Conservation (phyloP, 2,329 filamentous ascomycete species). For the Rhynchosporium secalis region DNA sequence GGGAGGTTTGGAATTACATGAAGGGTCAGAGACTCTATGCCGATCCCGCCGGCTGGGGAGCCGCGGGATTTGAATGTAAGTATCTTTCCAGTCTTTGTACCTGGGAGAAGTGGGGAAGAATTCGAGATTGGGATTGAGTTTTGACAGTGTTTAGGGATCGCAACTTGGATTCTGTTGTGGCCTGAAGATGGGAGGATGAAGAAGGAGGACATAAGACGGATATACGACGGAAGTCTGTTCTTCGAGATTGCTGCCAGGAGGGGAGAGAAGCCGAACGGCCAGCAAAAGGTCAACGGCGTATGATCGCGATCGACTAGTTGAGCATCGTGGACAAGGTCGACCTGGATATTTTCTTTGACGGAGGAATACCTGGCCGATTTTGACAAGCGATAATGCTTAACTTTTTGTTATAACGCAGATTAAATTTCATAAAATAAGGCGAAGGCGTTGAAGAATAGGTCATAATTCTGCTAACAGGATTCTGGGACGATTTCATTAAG, state of each 20-base stretch:
- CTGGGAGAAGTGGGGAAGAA: not conserved
- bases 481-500: too few relatives aligned
- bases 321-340: too few relatives aligned
- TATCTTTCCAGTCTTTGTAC: slow-evolving; percentile 13
- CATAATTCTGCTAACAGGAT: too few relatives aligned
- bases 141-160: slow-evolving; percentile 42
- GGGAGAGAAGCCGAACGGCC: slow-evolving; percentile 14
- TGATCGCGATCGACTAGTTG: not conserved
- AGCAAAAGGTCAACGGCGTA: not conserved
- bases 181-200: slow-evolving; percentile 55
- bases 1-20: slow-evolving; percentile 42
- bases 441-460: too few relatives aligned
- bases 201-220: slow-evolving; percentile 57
- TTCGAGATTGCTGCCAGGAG: slow-evolving; percentile 43
- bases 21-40: slow-evolving; percentile 45
- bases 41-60: slow-evolving; percentile 46
- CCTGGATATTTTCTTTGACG: too few relatives aligned
- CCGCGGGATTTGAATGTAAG: slow-evolving; percentile 40
- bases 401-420: too few relatives aligned
- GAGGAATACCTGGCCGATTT: too few relatives aligned
- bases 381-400: too few relatives aligned
- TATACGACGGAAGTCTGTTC: slow-evolving; percentile 55
- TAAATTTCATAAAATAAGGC: too few relatives aligned
- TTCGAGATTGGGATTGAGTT: not conserved
- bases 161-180: slow-evolving; percentile 54